Evolutionary conservation across 768 basidiomycete species (phyloP).

Genomic region (Favolaschia claudopus): DNA sequence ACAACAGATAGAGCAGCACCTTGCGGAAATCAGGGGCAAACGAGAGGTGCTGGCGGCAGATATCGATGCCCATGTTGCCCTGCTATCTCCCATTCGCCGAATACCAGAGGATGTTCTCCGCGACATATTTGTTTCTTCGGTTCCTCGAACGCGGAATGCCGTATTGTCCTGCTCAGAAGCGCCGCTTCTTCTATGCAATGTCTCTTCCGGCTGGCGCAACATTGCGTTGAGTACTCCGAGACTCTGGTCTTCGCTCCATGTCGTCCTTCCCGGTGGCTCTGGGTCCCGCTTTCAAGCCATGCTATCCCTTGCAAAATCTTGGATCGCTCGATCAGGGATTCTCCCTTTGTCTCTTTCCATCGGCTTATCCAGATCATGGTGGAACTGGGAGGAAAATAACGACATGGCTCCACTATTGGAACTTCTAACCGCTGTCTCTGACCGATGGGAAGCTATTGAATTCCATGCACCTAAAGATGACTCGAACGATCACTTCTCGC

Average conservation of each 20-base stretch:
- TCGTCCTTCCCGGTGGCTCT: too few species aligned
- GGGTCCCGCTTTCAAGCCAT: too few species aligned
- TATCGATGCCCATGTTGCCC: neutral
- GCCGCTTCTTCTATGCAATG: neutral
- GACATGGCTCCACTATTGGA: too few species aligned
- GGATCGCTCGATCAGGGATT: neutral
- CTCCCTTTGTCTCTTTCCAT: neutral
- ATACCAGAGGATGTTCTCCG: neutral
- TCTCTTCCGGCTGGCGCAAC: neutral
- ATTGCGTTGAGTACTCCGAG: too few species aligned
- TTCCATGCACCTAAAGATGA: neutral
- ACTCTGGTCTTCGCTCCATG: neutral
- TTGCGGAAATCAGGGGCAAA: neutral
- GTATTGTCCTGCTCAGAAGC: neutral
- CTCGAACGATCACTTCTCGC: neutral
- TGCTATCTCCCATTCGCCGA: constrained; percentile 6
- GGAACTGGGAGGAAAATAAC: too few species aligned
- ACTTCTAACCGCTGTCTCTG: neutral
- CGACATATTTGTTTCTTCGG: neutral
- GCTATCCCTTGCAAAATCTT: neutral
- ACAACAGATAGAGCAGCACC: neutral
- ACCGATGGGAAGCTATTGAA: neutral
- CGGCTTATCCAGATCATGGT: too few species aligned
- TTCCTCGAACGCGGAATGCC: constrained; percentile 1
- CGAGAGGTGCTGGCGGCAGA: neutral